These are phyloP conservation scores for Colletotrichum endophyticum DNA, from an alignment of 2,329 filamentous ascomycete species.

Conservation along the genomic window DNA sequence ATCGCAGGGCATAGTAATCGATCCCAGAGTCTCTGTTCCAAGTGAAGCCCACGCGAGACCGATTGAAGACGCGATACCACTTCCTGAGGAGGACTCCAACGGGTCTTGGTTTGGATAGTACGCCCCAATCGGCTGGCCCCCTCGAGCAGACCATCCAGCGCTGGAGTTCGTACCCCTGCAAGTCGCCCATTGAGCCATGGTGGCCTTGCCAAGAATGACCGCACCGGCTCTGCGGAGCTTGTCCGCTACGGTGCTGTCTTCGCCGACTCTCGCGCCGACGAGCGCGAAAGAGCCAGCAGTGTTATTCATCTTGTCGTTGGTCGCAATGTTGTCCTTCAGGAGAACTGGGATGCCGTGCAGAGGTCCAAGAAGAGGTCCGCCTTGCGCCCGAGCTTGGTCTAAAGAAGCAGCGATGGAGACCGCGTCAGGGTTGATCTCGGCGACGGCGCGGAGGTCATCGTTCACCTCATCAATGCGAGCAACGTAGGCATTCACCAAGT, in stretches of 20 bases:
- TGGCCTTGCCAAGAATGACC: conserved; percentile 70
- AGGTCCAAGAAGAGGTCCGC: background rate
- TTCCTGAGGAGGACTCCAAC: conserved; percentile 65
- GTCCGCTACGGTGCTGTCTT: conserved; percentile 62
- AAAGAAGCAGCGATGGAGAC: conserved; percentile 38
- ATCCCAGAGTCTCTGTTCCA: conserved; percentile 64
- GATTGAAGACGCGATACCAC: conserved; percentile 60
- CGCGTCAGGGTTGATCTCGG: conserved; percentile 41
- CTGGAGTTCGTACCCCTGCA: conserved; percentile 60
- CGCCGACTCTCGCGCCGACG: conserved; percentile 58
- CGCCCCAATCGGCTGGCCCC: conserved; percentile 65
- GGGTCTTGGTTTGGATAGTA: conserved; percentile 69
- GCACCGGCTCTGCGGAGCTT: conserved; percentile 66
- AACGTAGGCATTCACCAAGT: conserved; percentile 34
- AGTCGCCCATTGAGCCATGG: conserved; percentile 70
- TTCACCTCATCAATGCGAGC: conserved; percentile 36
- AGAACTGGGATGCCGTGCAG: conserved; percentile 70
- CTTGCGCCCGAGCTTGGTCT: conserved; percentile 31
- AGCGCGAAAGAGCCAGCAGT: conserved; percentile 68
- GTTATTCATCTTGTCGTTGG: conserved; percentile 66
- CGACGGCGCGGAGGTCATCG: conserved; percentile 28
- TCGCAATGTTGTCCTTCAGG: conserved; percentile 72
- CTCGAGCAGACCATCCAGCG: conserved; percentile 69
- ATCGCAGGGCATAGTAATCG: conserved; percentile 61
- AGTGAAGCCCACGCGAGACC: conserved; percentile 55